Evolutionary conservation across 2,329 filamentous ascomycete species (phyloP).

Genomic region (Trichoderma harzianum): DNA sequence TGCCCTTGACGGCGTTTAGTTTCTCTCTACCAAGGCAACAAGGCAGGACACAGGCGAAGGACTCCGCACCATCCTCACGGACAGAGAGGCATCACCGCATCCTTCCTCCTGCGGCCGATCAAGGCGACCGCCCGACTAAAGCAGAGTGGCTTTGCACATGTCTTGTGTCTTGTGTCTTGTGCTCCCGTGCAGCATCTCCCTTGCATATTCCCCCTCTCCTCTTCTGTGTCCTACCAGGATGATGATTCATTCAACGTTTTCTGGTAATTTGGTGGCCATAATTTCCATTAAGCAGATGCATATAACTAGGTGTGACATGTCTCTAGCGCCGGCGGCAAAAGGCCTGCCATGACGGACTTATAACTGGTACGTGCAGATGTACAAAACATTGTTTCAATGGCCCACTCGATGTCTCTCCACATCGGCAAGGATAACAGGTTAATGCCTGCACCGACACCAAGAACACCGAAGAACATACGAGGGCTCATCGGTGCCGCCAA

Average conservation of each 20-base stretch:
- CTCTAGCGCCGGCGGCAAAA: conserved; percentile 32
- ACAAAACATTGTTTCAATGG: neutral
- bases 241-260: neutral
- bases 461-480: conserved; percentile 8
- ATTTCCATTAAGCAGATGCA: neutral
- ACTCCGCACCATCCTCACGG: conserved; percentile 4
- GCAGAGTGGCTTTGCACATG: neutral
- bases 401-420: neutral
- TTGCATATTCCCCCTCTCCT: neutral
- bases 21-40: neutral
- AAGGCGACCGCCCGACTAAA: conserved; percentile 24
- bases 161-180: neutral
- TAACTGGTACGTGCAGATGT: neutral
- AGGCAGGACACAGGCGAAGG: neutral
- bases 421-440: neutral
- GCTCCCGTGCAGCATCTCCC: neutral
- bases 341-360: conserved; percentile 23
- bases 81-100: neutral
- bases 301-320: conserved; percentile 23
- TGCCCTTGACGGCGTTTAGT: neutral
- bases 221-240: neutral
- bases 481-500: neutral
- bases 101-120: conserved; percentile 28
- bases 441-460: conserved; percentile 5
- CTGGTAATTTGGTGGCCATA: neutral